Conservation (phyloP, 2,329 filamentous ascomycete genomes). For the Daldinia sp. region DNA sequence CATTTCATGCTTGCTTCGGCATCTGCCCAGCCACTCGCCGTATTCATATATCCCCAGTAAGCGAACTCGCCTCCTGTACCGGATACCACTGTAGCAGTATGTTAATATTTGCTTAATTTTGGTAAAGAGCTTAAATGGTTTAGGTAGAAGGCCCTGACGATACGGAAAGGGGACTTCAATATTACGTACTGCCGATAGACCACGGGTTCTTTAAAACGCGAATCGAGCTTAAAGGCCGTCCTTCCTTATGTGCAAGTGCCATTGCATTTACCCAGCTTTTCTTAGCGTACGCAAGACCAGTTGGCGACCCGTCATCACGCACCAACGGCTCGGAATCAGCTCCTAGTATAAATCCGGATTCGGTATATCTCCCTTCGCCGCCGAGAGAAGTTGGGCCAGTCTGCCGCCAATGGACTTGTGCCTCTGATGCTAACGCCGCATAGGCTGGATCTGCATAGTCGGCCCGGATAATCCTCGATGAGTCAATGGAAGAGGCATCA, state of each 20-base stretch:
- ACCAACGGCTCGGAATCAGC: slow-evolving; percentile 59
- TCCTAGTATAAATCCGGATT: slow-evolving; percentile 76
- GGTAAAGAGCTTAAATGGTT: neutral
- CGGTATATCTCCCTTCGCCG: slow-evolving; percentile 74
- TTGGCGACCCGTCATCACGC: slow-evolving; percentile 58
- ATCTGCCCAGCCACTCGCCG: slow-evolving; percentile 82
- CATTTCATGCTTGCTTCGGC: slow-evolving; percentile 77
- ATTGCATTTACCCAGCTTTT: slow-evolving; percentile 72
- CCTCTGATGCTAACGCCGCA: slow-evolving; percentile 76
- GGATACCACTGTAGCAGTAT: slow-evolving; percentile 42
- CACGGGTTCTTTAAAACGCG: slow-evolving; percentile 59
- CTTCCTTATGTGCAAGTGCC: slow-evolving; percentile 59
- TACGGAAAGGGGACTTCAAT: neutral
- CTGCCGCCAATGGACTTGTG: slow-evolving; percentile 77
- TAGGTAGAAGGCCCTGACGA: neutral
- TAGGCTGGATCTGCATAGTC: slow-evolving; percentile 89
- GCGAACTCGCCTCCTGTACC: slow-evolving; percentile 66
- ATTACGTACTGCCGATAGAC: slow-evolving; percentile 57
- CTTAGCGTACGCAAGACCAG: slow-evolving; percentile 69
- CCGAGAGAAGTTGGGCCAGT: slow-evolving; percentile 68
- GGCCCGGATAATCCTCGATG: slow-evolving; percentile 72
- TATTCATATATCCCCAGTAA: slow-evolving; percentile 79
- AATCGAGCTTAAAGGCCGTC: slow-evolving; percentile 55
- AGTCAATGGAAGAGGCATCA: slow-evolving; percentile 72
- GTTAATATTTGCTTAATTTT: neutral